Percentiles rank a stretch among this genome's conserved stretches.
phyloP scores from a whole-genome alignment of 441 rosid species.

The Aquilaria agallochum region DNA sequence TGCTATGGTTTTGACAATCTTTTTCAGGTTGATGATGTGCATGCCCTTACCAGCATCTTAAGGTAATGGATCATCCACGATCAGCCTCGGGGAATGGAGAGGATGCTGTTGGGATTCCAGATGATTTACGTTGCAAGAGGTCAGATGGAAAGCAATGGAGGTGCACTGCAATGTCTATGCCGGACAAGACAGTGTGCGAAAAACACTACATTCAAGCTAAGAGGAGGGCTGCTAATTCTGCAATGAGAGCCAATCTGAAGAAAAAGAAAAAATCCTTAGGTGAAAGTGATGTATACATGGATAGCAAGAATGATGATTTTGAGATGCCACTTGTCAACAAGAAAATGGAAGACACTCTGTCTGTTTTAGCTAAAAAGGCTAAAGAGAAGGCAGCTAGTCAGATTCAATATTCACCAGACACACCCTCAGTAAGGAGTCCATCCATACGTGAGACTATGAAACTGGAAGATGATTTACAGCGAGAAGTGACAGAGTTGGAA shows the following conservation, averaged over 20 bases:
- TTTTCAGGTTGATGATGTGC: not conserved
- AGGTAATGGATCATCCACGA: slow-evolving; percentile 47
- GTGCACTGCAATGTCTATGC: slow-evolving; percentile 98
- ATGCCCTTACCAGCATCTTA: slow-evolving; percentile 7
- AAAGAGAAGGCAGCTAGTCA: slow-evolving; percentile 43
- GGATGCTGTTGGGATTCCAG: slow-evolving; percentile 66
- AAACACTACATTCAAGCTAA: slow-evolving; percentile 95
- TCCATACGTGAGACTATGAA: slow-evolving; percentile 37
- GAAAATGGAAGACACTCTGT: slow-evolving; percentile 37
- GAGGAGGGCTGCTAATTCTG: slow-evolving; percentile 93
- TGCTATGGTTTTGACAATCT: not conserved
- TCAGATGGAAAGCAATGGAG: slow-evolving; percentile 99
- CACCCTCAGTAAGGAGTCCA: slow-evolving; percentile 41
- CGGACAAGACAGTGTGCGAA: slow-evolving; percentile 94
- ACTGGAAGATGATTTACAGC: slow-evolving; percentile 41
- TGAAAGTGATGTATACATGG: slow-evolving; percentile 57
- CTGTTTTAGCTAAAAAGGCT: slow-evolving; percentile 35
- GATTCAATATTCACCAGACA: slow-evolving; percentile 53
- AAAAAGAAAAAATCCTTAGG: slow-evolving; percentile 64
- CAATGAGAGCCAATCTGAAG: slow-evolving; percentile 77
- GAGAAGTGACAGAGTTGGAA: slow-evolving; percentile 54
- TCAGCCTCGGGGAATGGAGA: slow-evolving; percentile 58
- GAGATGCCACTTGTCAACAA: slow-evolving; percentile 36
- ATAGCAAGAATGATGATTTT: slow-evolving; percentile 62
- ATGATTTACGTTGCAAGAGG: slow-evolving; percentile 95